Base-by-base conservation (phyloP, 2,329 filamentous ascomycete species). In the Arthrobotrys pseudoclavata region DNA sequence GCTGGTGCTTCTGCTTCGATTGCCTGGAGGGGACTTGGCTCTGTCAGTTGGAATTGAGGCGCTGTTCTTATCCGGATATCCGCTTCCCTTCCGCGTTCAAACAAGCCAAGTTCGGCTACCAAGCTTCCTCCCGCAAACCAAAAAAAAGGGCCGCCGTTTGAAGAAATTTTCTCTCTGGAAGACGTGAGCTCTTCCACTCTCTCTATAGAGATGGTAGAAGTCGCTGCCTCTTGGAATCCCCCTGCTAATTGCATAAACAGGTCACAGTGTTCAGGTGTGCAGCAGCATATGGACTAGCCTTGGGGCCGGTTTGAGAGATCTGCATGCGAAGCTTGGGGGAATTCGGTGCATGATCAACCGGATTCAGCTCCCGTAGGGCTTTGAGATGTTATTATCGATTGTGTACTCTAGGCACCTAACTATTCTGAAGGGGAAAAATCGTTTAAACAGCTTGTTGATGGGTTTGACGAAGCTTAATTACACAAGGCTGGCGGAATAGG, bases 41-140 rank as follows among this genome's bases (percentile, higher is more conserved):
- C 26, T 55, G 26, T 71, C 69, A 60, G 60, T 60, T 72, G 60
- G 37, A 40, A 64, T 63, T 55, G 69, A 64, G 69, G 69, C 69
- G 69, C 61, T 34, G 34, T 45, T 72, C 60, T 72, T 72, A 72
- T 72, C 69, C 69, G 69, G 69, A 66, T 66, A 72, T 72, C 69
- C 60, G 68, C 69, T 66, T 72, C 69, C 69, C 60, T 72, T 72
- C 69, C 69, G 69, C 37, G 69, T 63, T 72, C 69, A 45, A 72
- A 52, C 57, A 48, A 48, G 69, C 37, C 69, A 60, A 72, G 60
- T 66, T 72, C 68, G 60, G 68, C 34, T 63, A 64, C 31, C 47
- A 34, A 18, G 47, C 45, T 40, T 69, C 13, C 57, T 55, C 31
- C 47, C 20, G 31, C 12, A 57, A n/a, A 29, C 20, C 20, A 24